Percentiles rank a stretch among this genome's conserved stretches.
Evolutionary conservation across 2,329 filamentous ascomycete species (phyloP).

Genomic region (Alternaria metachromatica): DNA sequence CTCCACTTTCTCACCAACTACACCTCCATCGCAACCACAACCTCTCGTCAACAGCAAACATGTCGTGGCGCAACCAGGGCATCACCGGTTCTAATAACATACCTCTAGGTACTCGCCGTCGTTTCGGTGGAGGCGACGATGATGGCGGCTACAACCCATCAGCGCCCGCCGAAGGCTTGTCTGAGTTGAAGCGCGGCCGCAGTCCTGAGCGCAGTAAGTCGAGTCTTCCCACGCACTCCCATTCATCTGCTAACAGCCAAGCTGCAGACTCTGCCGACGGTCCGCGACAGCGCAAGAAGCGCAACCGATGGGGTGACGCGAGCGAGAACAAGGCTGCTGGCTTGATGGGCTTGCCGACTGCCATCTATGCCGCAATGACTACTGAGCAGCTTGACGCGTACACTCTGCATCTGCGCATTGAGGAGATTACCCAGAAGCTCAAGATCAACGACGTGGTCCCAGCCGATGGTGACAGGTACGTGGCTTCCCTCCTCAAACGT

Average conservation of each 20-base stretch:
- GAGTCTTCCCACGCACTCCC: background rate
- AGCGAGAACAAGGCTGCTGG: constrained; percentile 98
- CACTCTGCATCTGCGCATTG: constrained; percentile 92
- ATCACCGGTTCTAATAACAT: constrained; percentile 99
- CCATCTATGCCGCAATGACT: constrained; percentile 97
- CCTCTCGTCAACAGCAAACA: constrained; percentile 43
- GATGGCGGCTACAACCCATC: constrained; percentile 56
- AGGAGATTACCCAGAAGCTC: constrained; percentile 99
- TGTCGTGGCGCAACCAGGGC: constrained; percentile 74
- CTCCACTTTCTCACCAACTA: constrained; percentile 18
- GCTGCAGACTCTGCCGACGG: constrained; percentile 65
- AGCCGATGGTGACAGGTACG: constrained; percentile 91
- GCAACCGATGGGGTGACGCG: constrained; percentile 97
- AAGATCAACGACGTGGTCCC: constrained; percentile 99
- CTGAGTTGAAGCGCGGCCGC: constrained; percentile 81
- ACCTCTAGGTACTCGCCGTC: constrained; percentile 82
- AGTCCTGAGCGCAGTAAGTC: constrained; percentile 81
- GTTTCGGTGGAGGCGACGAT: constrained; percentile 74
- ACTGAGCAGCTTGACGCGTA: constrained; percentile 98
- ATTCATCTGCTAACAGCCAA: constrained; percentile 16
- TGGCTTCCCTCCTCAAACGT: constrained; percentile 20
- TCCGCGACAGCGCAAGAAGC: constrained; percentile 91
- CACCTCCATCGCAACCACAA: constrained; percentile 2
- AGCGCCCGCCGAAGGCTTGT: constrained; percentile 53
- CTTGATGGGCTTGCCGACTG: constrained; percentile 94